Conservation (phyloP, 768 basidiomycete genomes). For the Cantharellus anzutake region DNA sequence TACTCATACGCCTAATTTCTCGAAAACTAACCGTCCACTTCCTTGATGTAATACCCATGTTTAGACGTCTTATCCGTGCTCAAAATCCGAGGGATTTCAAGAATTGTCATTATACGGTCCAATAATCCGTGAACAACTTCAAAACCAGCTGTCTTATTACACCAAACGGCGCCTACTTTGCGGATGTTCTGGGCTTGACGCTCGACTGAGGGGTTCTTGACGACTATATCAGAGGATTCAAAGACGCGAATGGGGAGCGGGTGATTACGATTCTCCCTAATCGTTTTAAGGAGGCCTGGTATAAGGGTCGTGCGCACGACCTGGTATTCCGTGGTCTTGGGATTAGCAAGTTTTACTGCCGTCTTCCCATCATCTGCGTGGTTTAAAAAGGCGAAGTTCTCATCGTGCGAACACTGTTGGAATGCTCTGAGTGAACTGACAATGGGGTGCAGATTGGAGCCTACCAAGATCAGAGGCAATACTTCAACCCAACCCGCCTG, state of each 20-base stretch:
- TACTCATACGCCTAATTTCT: neutral
- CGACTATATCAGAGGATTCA: constrained; percentile 82
- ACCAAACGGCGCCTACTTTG: constrained; percentile 82
- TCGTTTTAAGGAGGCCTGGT: constrained; percentile 89
- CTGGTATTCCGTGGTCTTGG: constrained; percentile 95
- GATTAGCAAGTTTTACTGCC: constrained; percentile 87
- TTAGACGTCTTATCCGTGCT: constrained; percentile 33
- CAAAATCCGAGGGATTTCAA: constrained; percentile 70
- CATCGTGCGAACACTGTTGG: constrained; percentile 85
- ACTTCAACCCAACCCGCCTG: constrained; percentile 93
- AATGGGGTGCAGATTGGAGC: constrained; percentile 13
- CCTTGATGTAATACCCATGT: constrained; percentile 84
- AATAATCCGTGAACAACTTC: constrained; percentile 91
- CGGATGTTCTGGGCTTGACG: constrained; percentile 76
- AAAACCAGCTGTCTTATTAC: constrained; percentile 92
- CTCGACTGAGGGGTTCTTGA: constrained; percentile 64
- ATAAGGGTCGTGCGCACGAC: constrained; percentile 91
- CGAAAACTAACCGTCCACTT: constrained; percentile 40
- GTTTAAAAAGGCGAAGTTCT: constrained; percentile 92
- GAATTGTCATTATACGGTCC: constrained; percentile 88
- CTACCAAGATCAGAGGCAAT: constrained; percentile 77
- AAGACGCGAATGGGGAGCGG: constrained; percentile 84
- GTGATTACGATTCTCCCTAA: constrained; percentile 91
- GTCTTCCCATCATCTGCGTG: constrained; percentile 59
- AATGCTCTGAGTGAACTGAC: neutral